Percentiles rank a stretch among this genome's conserved stretches.
Evolutionary conservation across 495 filamentous ascomycete genomes (phyloP).

Genomic region (Penicillium alfredii): DNA sequence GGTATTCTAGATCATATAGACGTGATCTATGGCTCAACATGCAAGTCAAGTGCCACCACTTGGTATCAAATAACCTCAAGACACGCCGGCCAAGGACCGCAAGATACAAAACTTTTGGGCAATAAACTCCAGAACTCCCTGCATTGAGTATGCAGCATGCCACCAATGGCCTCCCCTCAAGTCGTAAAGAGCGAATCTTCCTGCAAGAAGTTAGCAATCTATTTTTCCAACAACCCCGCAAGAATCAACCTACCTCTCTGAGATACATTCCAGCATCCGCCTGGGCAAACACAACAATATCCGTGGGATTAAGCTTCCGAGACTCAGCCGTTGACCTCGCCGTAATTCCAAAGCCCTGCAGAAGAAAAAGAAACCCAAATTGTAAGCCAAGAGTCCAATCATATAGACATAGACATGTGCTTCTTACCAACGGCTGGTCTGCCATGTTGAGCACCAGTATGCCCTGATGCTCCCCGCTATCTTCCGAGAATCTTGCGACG

Average conservation of each 20-base stretch:
- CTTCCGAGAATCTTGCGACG: slow-evolving; percentile 80
- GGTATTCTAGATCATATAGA: neutral
- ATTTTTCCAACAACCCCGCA: too few relatives aligned
- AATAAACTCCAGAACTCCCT: slow-evolving; percentile 21
- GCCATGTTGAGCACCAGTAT: slow-evolving; percentile 38
- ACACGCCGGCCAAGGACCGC: too few relatives aligned
- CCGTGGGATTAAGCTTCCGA: slow-evolving; percentile 78
- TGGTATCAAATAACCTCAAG: too few relatives aligned
- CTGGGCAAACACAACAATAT: slow-evolving; percentile 60
- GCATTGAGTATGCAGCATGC: too few relatives aligned
- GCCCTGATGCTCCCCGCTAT: slow-evolving; percentile 53
- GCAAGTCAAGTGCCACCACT: too few relatives aligned
- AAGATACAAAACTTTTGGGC: too few relatives aligned
- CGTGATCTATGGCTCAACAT: too few relatives aligned
- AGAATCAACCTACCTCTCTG: slow-evolving; percentile 52
- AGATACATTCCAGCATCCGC: slow-evolving; percentile 90
- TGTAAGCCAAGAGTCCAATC: neutral
- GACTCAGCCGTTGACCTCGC: slow-evolving; percentile 58
- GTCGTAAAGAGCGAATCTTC: slow-evolving; percentile 46
- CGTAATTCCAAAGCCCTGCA: neutral
- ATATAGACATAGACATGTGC: neutral
- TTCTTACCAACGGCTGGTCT: slow-evolving; percentile 48
- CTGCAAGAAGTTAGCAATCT: slow-evolving; percentile 19
- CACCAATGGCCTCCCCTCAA: too few relatives aligned
- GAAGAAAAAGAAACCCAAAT: neutral